Base-by-base conservation (phyloP, 148 eudicot species). In the Agrostemma githago region DNA sequence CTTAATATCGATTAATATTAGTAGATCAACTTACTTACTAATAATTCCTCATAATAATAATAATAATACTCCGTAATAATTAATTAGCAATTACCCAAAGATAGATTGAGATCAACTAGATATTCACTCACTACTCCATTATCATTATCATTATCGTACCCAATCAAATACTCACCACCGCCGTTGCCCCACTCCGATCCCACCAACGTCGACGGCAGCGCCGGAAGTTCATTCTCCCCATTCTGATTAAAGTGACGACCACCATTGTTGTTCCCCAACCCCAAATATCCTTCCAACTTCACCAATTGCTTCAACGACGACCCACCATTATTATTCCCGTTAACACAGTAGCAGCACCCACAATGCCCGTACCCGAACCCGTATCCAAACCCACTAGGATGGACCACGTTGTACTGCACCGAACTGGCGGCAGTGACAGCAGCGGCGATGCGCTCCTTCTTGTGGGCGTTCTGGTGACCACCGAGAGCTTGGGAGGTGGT, bases 401-500 rank as follows among this genome's bases (percentile, higher is more conserved):
- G 56, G 1, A 9, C 14, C 4, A 51, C 16, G 56, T 51, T 15
- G 56, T 51, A 51, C 56, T 51, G 8, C 4, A 26, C 42, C 2
- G 41, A 39, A 38, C 60, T 7, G 43, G 3, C 2, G 38, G 20
- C 19, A 37, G 67, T 15, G 60, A 11, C 8, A 20, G 58, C 68
- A 14, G 59, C 44, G 20, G 76, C 76, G 41, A 69, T 69, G 15
- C 81, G 67, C 53, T 78, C 76, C 10, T 67, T n/a, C 17, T 59
- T 58, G 38, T 78, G 81, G 6, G 76, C 81, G 21, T 78, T 78
- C 40, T 78, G 81, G 17, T 78, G 81, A 41, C 81, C 81, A 14
- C 81, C 81, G 68, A 78, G 71, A 59, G 81, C 81, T 66, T 78
- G 81, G 17, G 81, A 78, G 21, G 81, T 66, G 53, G 34, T 8